Evolutionary conservation across 352 stramenopile genomes (phyloP).

Genomic region (Pythium pyrilobum): DNA sequence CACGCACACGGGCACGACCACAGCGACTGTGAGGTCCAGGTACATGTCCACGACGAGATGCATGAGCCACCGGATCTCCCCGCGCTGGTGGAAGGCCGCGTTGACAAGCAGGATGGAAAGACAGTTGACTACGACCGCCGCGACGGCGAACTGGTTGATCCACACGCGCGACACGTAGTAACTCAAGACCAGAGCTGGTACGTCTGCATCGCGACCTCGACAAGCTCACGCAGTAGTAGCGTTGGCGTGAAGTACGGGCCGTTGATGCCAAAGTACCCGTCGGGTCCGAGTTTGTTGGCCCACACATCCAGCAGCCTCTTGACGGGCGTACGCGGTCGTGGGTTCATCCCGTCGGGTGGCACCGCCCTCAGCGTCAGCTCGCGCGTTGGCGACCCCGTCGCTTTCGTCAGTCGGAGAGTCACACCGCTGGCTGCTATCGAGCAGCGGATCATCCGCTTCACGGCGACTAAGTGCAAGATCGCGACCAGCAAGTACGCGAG

Average conservation of each 20-base stretch:
- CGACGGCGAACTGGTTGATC: slow-evolving; percentile 2
- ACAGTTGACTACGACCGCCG: neutral
- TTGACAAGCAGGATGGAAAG: neutral
- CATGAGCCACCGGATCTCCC: neutral
- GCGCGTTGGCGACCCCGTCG: neutral
- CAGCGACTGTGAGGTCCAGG: neutral
- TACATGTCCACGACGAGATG: neutral
- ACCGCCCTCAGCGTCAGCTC: neutral
- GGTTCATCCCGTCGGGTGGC: neutral
- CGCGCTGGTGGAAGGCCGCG: neutral
- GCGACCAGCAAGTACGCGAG: slow-evolving; percentile 2
- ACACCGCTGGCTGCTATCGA: neutral
- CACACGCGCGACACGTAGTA: neutral
- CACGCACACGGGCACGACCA: neutral
- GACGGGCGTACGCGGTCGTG: neutral
- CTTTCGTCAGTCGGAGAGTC: neutral
- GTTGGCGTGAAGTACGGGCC: neutral
- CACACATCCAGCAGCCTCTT: neutral
- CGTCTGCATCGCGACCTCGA: neutral
- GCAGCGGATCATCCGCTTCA: neutral
- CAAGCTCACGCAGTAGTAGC: neutral
- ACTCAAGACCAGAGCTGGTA: neutral
- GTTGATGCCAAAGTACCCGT: slow-evolving; percentile 1
- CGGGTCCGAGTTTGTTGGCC: neutral
- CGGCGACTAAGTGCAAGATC: neutral